Evolutionary conservation across 495 filamentous ascomycete species (phyloP).

Genomic region (Apiosordaria backusii): DNA sequence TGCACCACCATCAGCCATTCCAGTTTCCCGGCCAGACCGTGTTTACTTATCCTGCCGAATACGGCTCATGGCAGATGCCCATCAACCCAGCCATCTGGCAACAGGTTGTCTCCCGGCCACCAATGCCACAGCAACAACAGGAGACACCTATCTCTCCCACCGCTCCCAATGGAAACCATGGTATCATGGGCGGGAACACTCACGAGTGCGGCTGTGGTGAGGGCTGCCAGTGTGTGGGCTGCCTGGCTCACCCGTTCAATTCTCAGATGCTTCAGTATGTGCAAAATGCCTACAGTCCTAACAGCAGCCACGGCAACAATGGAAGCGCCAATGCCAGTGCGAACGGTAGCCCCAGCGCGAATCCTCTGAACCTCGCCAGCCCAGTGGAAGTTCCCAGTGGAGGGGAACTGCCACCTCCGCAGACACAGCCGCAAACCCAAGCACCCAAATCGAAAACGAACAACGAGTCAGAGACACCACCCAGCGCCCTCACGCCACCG

Average conservation of each 20-base stretch:
- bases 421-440: neutral
- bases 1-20: constrained; percentile 12
- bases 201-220: constrained; percentile 64
- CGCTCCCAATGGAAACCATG: constrained; percentile 27
- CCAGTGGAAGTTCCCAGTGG: neutral
- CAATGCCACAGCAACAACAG: constrained; percentile 12
- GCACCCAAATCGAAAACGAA: constrained; percentile 2
- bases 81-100: constrained; percentile 39
- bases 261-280: constrained; percentile 64
- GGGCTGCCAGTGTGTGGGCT: constrained; percentile 65
- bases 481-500: constrained; percentile 28
- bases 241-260: constrained; percentile 69
- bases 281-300: constrained; percentile 27
- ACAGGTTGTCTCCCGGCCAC: constrained; percentile 26
- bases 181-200: constrained; percentile 25
- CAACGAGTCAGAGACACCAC: constrained; percentile 21
- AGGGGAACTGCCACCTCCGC: neutral
- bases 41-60: constrained; percentile 40
- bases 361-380: neutral
- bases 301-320: constrained; percentile 10
- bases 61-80: constrained; percentile 43
- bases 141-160: constrained; percentile 9
- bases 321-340: constrained; percentile 7
- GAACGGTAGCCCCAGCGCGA: constrained; percentile 14
- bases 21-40: constrained; percentile 20